Percentiles rank a stretch among this genome's conserved stretches.
Conservation (phyloP, 495 filamentous ascomycete genomes). For the Penicillium flavigenum region DNA sequence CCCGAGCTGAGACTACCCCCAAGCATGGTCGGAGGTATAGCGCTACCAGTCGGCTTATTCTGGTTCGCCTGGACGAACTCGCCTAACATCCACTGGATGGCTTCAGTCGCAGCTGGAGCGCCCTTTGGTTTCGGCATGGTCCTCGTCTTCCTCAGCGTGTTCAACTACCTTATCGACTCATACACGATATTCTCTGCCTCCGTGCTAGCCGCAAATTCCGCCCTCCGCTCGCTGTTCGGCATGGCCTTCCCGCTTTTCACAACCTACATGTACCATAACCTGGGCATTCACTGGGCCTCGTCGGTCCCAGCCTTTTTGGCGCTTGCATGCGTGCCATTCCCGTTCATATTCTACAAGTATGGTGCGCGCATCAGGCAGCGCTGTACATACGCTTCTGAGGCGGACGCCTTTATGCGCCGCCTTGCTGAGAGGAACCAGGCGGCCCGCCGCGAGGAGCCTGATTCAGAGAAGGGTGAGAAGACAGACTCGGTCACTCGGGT, state of each 20-base stretch:
- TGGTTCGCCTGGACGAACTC: conserved; percentile 72
- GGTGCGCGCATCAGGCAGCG: conserved; percentile 60
- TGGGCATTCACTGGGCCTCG: conserved; percentile 81
- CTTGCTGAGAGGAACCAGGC: conserved; percentile 30
- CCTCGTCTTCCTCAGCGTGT: conserved; percentile 67
- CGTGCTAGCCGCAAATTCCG: conserved; percentile 74
- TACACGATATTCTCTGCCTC: conserved; percentile 81
- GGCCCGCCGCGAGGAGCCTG: conserved; percentile 6
- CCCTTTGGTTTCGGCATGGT: conserved; percentile 77
- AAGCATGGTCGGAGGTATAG: conserved; percentile 37
- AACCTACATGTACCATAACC: conserved; percentile 67
- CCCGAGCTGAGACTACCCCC: conserved; percentile 43
- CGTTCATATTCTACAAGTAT: conserved; percentile 78
- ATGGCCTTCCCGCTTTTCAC: conserved; percentile 88
- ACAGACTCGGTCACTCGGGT: conserved; percentile 2
- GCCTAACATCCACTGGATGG: conserved; percentile 66
- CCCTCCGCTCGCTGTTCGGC: conserved; percentile 68
- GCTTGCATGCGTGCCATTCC: conserved; percentile 77
- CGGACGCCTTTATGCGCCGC: conserved; percentile 36
- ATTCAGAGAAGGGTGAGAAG: conserved; percentile 4
- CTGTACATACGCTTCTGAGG: conserved; percentile 66
- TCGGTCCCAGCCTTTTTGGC: conserved; percentile 76
- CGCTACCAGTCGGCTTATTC: conserved; percentile 56
- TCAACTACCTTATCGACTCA: conserved; percentile 80
- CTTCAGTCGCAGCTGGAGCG: conserved; percentile 59